Conservation (phyloP, 306 rosid genomes). For the Coriaria nepalensis region DNA sequence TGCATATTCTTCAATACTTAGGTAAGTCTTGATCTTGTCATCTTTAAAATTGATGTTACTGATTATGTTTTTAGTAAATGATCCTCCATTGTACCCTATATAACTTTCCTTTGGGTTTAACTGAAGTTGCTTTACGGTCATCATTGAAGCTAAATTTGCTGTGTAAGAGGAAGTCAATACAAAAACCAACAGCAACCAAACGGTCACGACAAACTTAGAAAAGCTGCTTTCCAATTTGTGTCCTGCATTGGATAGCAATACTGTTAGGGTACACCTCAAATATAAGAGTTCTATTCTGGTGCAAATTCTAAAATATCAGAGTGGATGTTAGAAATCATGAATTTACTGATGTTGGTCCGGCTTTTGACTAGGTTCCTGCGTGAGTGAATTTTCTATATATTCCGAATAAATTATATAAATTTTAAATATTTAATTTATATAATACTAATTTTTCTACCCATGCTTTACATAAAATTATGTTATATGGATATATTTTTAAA, state of each 20-base stretch:
- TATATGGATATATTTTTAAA: no score
- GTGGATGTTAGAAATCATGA: no score
- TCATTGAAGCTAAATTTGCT: conserved; percentile 14
- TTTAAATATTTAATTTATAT: no score
- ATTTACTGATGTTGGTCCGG: no score
- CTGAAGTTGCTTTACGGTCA: conserved; percentile 12
- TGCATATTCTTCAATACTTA: conserved; percentile 3
- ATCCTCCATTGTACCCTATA: conserved; percentile 2
- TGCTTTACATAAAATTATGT: no score
- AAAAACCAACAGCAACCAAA: conserved; percentile 13
- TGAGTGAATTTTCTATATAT: no score
- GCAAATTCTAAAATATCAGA: not conserved
- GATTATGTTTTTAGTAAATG: not conserved
- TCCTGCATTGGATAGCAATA: no score
- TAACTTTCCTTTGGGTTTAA: not conserved
- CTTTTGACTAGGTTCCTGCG: no score
- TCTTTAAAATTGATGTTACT: conserved; percentile 4
- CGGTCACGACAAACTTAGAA: conserved; percentile 9
- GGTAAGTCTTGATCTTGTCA: not conserved
- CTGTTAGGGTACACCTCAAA: no score
- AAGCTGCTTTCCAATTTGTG: conserved; percentile 5
- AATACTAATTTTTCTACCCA: no score
- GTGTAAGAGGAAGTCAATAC: conserved; percentile 14
- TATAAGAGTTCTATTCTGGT: no score
- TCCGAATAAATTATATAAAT: no score